Base-by-base conservation (phyloP, 1,284 basidiomycete genomes). In the Salmacisia buchloeana region DNA sequence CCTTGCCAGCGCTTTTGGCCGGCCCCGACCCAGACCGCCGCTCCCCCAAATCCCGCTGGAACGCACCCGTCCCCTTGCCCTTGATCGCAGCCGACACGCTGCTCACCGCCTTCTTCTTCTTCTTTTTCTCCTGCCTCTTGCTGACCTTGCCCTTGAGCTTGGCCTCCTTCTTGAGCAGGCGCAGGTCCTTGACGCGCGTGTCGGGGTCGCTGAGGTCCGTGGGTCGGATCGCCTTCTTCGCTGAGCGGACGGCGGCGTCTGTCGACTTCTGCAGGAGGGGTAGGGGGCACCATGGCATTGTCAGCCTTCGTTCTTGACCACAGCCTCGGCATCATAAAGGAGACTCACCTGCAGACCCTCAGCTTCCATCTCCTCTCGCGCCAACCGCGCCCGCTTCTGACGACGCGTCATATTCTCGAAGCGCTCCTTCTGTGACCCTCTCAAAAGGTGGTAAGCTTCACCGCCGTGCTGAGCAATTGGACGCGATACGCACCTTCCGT, bases 361-460 rank as follows among this genome's bases (percentile, higher is more conserved):
- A 73, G 72, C 56, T 69, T 68, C 13, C 69, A 71, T 63, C 61
- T 78, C 75, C 12, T 78, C 74, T 7, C 71, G 61, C 65, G 73
- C 72, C 58, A 77, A 66, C 57, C 66, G 69, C 38, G 62, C 67
- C 15, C 77, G 67, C 38, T 72, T 70, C 66, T 75, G 63, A 35
- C 67, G 66, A 27, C 77, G 66, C 23, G 71, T 73, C 29, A 79
- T 63, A 0, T 76, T 76, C 0, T 70, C 71, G 43, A 73, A 75
- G n/a, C 69, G 66, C 57, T 69, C 67, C 27, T 71, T 58, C 52
- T 52, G 6, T 10, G 25, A n/a, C 15, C 13, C 18, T 23, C 21
- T 12, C 10, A 9, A 12, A 33, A 35, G 12, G 18, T 12, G n/a
- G n/a, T 29, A 21, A 27, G 58, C 46, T 65, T 61, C 23, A 43